Evolutionary conservation across 805 yeast genomes (phyloP), one percentile per base, ranked within the genome.

Genomic region (Lachancea cidri): DNA sequence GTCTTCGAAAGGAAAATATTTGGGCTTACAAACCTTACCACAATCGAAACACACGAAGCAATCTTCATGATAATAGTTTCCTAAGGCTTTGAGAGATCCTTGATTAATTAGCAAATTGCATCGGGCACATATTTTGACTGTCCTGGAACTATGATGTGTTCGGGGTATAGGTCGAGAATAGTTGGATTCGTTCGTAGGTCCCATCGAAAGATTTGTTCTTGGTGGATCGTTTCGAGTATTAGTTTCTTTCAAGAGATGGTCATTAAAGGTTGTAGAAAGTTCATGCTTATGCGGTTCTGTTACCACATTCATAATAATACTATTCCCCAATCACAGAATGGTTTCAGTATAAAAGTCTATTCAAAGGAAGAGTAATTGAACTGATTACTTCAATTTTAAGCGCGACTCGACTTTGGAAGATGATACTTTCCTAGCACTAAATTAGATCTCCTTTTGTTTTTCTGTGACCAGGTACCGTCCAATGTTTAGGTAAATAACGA

Each of bases 41-140:
- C 99, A 93, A 57, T 86, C 95, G 50, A 77, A 70, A 59, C 98
- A 91, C 4, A 78, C 71, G 62, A 91, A 89, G 64, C 98, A 91
- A 25, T 84, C 83, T 24, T 89, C 82, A 60, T 91, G 98, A 57
- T 76, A 91, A 2, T 86, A 79, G 36, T 73, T 72, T 24, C 79
- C 83, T 53, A 91, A 69, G 0, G 98, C 97, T 37, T 95, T 74
- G 3, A 91, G 93, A 46, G 87, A 80, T 45, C 86, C 87, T n/a
- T 91, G 83, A 1, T 73, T 61, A 14, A 82, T 79, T 9, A 72
- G 69, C 29, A 68, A 60, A 3, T 62, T 63, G 60, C 89, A 82
- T 30, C 68, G 66, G 17, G 71, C 66, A 57, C 88, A 81, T 13
- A 64, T 48, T 48, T 68, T 71, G 14, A 57, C 49, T 22, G 41